Evolutionary conservation across 116 monocot species (phyloP).

Genomic region (Zostera marina): DNA sequence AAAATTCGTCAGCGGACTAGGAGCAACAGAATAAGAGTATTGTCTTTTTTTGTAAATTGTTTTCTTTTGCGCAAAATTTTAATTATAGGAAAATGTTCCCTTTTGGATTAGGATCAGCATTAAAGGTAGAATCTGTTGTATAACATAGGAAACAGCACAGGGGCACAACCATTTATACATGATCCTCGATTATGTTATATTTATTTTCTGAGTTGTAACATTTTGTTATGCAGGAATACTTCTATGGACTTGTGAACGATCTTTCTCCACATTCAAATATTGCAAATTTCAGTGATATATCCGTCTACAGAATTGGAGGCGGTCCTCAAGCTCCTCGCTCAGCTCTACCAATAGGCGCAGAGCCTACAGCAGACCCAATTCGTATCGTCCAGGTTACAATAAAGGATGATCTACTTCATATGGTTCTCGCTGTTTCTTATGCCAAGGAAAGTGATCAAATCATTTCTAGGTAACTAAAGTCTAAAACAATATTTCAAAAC

Average conservation of each 20-base stretch:
- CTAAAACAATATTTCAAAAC: not conserved
- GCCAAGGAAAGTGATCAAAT: slow-evolving; percentile 92
- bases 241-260: slow-evolving; percentile 77
- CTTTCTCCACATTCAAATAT: slow-evolving; percentile 90
- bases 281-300: slow-evolving; percentile 66
- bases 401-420: slow-evolving; percentile 73
- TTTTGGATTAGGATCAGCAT: no score
- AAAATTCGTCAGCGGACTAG: slow-evolving; percentile 14
- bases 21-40: slow-evolving; percentile 18
- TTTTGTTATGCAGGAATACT: slow-evolving; percentile 61
- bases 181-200: no score
- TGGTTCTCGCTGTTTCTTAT: slow-evolving; percentile 87
- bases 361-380: slow-evolving; percentile 83
- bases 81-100: no score
- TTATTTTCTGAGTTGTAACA: not conserved
- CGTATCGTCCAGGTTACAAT: slow-evolving; percentile 64
- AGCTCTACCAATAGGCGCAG: slow-evolving; percentile 91
- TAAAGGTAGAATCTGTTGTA: no score
- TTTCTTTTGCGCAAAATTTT: not conserved
- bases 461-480: slow-evolving; percentile 51
- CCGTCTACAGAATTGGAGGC: slow-evolving; percentile 80
- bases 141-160: no score
- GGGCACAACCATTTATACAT: no score
- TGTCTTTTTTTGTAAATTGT: not conserved
- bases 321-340: slow-evolving; percentile 89